Base-by-base conservation (phyloP, 2,329 filamentous ascomycete genomes). In the Arthrobotrys sphaeroides region DNA sequence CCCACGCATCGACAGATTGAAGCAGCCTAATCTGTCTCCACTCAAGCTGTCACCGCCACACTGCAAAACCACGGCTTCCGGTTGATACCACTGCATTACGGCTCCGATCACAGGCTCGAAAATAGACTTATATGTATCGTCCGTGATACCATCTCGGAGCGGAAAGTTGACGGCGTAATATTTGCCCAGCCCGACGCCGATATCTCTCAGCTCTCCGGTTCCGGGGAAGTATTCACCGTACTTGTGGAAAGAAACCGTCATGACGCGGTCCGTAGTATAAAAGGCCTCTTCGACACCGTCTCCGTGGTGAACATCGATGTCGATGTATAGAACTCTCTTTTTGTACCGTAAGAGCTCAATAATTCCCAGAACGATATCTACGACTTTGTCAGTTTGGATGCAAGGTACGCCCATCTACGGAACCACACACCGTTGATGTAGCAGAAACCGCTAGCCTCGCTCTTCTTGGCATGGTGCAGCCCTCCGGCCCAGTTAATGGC, bases 401-500 rank as follows among this genome's bases (percentile, higher is more conserved):
- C 88, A 88, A 92, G 26, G 12, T 0, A 10, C 3, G 20, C 18
- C 28, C 33, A 65, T 20, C 20, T 38, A 7, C 28, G 68, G 16
- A 67, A 85, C 18, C 81, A 9, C 88, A 88, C 73, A 90, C 86
- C 95, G 83, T 99, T 99, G 84, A 98, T 93, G 84, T 99, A 99
- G 84, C 95, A 99, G 83, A 99, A 99, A 0, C 95, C 95, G 12
- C 91, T 94, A 0, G 95, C 94, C 83, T 97, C 93, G 62, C 90
- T 89, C 81, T 94, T 95, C 83, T 98, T 97, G 49, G 95, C 95
- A 81, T 99, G 95, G 83, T 99, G 95, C 28, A 99, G 87, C 9
- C 95, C 95, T 36, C 95, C 95, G 16, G 93, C 95, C 95, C 95
- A 99, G 80, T 96, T 96, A 81, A 99, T 93, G 66, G 95, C 95